Evolutionary conservation across 352 stramenopile genomes (phyloP).

Genomic region (Phytopythium delawarense): DNA sequence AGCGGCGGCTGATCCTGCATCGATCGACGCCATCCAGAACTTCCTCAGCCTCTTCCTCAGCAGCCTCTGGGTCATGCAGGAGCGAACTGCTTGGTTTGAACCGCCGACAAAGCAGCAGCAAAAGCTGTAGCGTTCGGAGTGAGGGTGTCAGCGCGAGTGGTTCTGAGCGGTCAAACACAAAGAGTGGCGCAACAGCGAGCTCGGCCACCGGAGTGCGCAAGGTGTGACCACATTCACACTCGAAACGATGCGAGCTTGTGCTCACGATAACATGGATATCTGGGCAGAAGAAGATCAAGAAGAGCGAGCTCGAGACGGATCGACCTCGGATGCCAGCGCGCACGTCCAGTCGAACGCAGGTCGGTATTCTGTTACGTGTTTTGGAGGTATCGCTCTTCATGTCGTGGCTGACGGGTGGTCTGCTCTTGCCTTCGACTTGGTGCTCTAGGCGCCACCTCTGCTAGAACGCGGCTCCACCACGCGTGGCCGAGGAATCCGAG

Average conservation of each 20-base stretch:
- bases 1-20: conserved; percentile 13
- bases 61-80: not conserved
- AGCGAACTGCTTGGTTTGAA: not conserved
- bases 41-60: not conserved
- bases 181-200: not conserved
- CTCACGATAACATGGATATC: not conserved
- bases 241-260: not conserved
- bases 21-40: not conserved
- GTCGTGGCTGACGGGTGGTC: not conserved
- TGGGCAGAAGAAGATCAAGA: not conserved
- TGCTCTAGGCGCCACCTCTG: too few relatives aligned
- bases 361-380: not conserved
- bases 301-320: not conserved
- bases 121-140: not conserved
- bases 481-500: not conserved
- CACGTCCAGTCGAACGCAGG: not conserved
- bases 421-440: not conserved
- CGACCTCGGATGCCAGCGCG: not conserved
- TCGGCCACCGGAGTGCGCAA: not conserved
- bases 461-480: not conserved
- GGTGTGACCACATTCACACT: not conserved
- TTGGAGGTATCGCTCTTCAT: not conserved
- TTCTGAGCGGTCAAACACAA: not conserved
- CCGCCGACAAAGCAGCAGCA: not conserved
- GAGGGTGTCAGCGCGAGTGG: not conserved